phyloP scores from a whole-genome alignment of 371 early-diverging fungal genomes.

The Parasitella parasitica region DNA sequence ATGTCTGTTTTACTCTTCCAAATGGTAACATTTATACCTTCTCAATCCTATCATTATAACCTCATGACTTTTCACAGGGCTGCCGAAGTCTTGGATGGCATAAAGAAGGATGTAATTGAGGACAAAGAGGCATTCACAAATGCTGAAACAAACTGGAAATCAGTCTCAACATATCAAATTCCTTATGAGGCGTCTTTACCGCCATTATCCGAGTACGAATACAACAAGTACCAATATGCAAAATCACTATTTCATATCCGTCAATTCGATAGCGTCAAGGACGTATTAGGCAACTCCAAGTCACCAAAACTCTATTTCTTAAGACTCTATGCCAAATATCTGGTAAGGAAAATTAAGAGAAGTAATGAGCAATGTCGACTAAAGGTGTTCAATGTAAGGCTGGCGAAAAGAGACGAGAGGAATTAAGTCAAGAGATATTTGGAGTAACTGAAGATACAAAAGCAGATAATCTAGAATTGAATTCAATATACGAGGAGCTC shows the following conservation, averaged over 20 bases:
- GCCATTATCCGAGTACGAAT: conserved; percentile 33
- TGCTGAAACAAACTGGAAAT: background rate
- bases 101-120: conserved; percentile 28
- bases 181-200: conserved; percentile 22
- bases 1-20: conserved; percentile 65
- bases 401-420: conserved; percentile 64
- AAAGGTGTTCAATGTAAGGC: conserved; percentile 33
- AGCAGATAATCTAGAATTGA: conserved; percentile 52
- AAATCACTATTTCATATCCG: conserved; percentile 72
- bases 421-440: conserved; percentile 56
- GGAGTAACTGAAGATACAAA: conserved; percentile 48
- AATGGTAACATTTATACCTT: conserved; percentile 53
- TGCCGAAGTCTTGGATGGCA: conserved; percentile 66
- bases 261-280: conserved; percentile 66
- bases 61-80: conserved; percentile 47
- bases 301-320: conserved; percentile 62
- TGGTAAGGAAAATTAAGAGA: conserved; percentile 40
- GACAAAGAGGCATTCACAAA: conserved; percentile 1
- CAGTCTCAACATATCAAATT: conserved; percentile 17
- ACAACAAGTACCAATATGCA: conserved; percentile 64
- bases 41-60: background rate
- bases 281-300: conserved; percentile 45
- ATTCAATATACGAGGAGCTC: conserved; percentile 51
- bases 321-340: conserved; percentile 67
- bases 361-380: background rate